These are phyloP conservation scores for Nadsonia starkeyi-henricii DNA, from an alignment of 1,139 yeast genomes.

Conservation along the genomic window DNA sequence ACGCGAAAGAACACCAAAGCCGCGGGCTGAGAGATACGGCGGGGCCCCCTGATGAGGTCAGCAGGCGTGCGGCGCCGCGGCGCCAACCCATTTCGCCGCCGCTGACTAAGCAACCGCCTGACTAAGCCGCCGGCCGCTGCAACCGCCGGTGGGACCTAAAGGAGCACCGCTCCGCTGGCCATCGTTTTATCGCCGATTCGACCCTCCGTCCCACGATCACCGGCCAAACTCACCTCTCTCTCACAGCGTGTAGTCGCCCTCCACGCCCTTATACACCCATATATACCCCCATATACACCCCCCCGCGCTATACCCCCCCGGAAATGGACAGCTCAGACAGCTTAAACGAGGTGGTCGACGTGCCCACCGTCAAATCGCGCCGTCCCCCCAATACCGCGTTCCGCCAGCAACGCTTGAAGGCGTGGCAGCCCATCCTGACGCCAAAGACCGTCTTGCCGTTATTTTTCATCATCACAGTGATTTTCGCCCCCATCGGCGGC, in stretches of 20 bases:
- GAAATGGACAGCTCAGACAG: conserved; percentile 25
- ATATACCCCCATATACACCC: too few relatives aligned
- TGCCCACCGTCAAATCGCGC: conserved; percentile 22
- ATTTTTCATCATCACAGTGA: conserved; percentile 57
- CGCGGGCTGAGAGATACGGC: neutral
- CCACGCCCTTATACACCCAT: too few relatives aligned
- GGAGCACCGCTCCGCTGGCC: too few relatives aligned
- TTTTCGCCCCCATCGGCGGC: conserved; percentile 86
- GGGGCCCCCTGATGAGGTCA: neutral
- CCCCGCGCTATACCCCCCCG: too few relatives aligned
- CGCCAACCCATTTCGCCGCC: too few relatives aligned
- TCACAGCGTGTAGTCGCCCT: too few relatives aligned
- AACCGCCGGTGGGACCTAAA: neutral
- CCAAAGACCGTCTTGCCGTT: conserved; percentile 82
- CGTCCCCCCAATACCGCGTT: conserved; percentile 32
- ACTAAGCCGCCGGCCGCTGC: neutral
- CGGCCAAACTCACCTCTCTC: too few relatives aligned
- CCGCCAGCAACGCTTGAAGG: conserved; percentile 33
- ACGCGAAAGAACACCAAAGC: too few relatives aligned
- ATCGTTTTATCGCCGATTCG: too few relatives aligned
- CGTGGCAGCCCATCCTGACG: conserved; percentile 68
- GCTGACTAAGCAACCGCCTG: too few relatives aligned
- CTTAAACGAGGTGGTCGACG: conserved; percentile 19
- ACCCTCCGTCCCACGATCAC: too few relatives aligned
- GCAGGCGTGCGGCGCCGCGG: too few relatives aligned